A percentile compares a stretch with the other conserved stretches of the same genome.
Conservation (phyloP, 306 rosid genomes). For the Biancaea sappan region DNA sequence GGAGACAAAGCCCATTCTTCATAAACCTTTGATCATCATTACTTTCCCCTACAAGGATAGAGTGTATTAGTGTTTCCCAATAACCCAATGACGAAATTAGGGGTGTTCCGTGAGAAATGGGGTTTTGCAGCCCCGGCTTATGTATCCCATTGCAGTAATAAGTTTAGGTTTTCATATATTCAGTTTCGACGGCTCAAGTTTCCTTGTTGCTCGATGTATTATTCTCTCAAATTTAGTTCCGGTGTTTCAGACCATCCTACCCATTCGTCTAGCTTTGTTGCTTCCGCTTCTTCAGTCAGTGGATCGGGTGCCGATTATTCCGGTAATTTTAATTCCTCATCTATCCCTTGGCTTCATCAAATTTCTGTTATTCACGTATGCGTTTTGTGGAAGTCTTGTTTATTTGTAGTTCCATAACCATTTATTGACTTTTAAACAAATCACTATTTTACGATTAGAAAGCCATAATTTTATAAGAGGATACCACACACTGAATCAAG, state of each 20-base stretch:
- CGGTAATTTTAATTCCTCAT: conserved; percentile 41
- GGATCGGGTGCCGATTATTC: conserved; percentile 68
- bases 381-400: background rate
- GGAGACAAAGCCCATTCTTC: background rate
- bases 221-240: background rate
- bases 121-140: conserved; percentile 27
- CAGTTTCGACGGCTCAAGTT: conserved; percentile 12
- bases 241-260: background rate
- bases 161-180: conserved; percentile 24
- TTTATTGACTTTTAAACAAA: background rate
- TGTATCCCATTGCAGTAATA: conserved; percentile 21
- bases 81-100: conserved; percentile 26
- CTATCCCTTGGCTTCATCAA: background rate
- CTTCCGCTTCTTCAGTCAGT: conserved; percentile 48
- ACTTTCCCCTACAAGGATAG: background rate
- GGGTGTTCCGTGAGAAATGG: conserved; percentile 33
- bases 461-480: background rate
- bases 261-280: conserved; percentile 30
- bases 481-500: background rate
- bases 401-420: background rate
- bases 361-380: background rate
- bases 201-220: conserved; percentile 20
- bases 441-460: background rate
- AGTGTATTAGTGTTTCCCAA: background rate
- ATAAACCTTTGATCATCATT: background rate